Base-by-base conservation (phyloP, 2,329 filamentous ascomycete genomes). In the Penicillium sp. region DNA sequence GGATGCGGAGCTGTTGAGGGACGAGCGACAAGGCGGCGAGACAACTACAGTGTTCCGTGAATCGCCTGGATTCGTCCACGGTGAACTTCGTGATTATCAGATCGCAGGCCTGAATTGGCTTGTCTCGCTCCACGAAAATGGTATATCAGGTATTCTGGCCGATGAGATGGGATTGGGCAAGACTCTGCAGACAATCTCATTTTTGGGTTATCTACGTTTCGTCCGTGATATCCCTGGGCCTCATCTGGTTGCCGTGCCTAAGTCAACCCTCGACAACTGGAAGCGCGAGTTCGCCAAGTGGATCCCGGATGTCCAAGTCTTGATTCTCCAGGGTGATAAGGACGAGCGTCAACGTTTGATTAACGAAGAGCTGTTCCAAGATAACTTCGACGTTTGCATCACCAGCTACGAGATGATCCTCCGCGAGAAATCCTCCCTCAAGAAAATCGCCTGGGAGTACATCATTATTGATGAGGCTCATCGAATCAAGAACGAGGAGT, bases 381-480 rank as follows among this genome's bases (percentile, higher is more conserved):
- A 96, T 70, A 90, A 95, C 60, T 99, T 99, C 63, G 94, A 99
- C 65, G 92, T 97, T 16, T 96, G 92, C 75, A 89, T 99, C 69
- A 99, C 94, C 13, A 96, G 92, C 71, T 99, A 99, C 75, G 94
- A 99, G 72, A 97, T 99, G 92, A 91, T 99, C 53, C 80, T 99
- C 11, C 85, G 94, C 51, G 94, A 99, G 69, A 97, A 99, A 76
- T 80, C 89, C 1, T 90, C 96, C 62, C 74, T 99, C 61, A 96
- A 94, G 76, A 97, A 97, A 72, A 95, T 99, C 70, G 92, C 94
- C 0, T 99, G 94, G 94, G 92, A 99, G 71, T 99, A 99, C 74
- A 99, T 99, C 72, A 96, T 99, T 62, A 96, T 99, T 58, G 94
- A 99, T 65, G 94, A 99, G 75, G 87, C 94, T 2, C 94, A 99